phyloP scores from a whole-genome alignment of 192 early-diverging fungal genomes.

The Backusella circina region DNA sequence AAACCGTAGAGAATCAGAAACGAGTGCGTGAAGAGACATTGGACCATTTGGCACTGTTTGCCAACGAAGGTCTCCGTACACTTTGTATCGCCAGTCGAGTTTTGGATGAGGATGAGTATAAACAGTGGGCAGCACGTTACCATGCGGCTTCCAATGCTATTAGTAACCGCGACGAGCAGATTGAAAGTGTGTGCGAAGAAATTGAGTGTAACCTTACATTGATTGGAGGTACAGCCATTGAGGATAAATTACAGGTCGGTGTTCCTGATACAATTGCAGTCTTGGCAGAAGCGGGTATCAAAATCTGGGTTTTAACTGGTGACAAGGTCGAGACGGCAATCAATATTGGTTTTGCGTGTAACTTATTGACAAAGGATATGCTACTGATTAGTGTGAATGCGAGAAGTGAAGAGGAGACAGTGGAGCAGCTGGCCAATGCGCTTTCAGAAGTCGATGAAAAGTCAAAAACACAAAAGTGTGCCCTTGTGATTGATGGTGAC shows the following conservation, averaged over 20 bases:
- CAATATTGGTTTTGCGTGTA: conserved; percentile 75
- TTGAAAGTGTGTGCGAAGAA: conserved; percentile 50
- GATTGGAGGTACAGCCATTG: conserved; percentile 76
- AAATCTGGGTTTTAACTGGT: conserved; percentile 80
- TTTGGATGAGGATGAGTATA: conserved; percentile 53
- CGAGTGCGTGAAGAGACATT: conserved; percentile 66
- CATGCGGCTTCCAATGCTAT: conserved; percentile 46
- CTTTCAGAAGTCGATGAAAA: conserved; percentile 2
- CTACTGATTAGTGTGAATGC: conserved; percentile 50
- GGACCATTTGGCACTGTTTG: conserved; percentile 82
- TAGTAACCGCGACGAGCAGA: conserved; percentile 53
- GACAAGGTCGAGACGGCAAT: conserved; percentile 83
- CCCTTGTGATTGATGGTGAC: conserved; percentile 69
- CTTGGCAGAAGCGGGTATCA: conserved; percentile 62
- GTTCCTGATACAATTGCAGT: conserved; percentile 70
- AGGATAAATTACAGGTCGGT: conserved; percentile 76
- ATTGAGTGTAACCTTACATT: conserved; percentile 60
- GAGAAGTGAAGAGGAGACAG: conserved; percentile 41
- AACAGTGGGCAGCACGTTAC: conserved; percentile 54
- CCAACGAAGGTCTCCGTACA: conserved; percentile 72
- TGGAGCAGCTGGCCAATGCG: conserved; percentile 53
- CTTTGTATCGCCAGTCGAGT: conserved; percentile 65
- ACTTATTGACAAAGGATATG: conserved; percentile 61
- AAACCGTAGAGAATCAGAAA: conserved; percentile 53
- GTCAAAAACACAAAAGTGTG: conserved; percentile 26